Evolutionary conservation across 2,329 filamentous ascomycete species (phyloP).

Genomic region (Colletotrichum sp.): DNA sequence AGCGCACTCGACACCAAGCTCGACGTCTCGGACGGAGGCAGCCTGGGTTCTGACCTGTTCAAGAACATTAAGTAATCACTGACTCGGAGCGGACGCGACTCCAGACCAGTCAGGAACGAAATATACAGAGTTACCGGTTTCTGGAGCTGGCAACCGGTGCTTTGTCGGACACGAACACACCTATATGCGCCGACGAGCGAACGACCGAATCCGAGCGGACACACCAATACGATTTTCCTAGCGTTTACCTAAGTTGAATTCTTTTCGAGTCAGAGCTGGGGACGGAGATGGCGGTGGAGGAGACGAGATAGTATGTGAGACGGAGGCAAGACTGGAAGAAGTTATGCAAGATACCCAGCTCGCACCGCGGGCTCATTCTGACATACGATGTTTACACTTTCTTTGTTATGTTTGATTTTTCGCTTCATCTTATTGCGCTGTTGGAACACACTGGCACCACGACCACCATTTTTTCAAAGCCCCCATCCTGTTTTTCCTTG

Average conservation of each 20-base stretch:
- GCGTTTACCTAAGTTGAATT: constrained; percentile 24
- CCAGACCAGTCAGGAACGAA: not conserved
- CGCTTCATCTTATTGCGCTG: constrained; percentile 14
- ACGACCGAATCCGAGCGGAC: constrained; percentile 24
- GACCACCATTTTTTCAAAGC: not conserved
- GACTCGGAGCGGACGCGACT: not conserved
- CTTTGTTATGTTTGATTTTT: constrained; percentile 15
- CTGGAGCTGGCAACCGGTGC: constrained; percentile 15
- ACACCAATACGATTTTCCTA: constrained; percentile 23
- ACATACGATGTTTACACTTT: constrained; percentile 30
- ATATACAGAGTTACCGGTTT: constrained; percentile 1
- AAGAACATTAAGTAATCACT: constrained; percentile 59
- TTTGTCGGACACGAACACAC: constrained; percentile 8
- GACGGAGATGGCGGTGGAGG: constrained; percentile 17
- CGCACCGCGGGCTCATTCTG: constrained; percentile 39
- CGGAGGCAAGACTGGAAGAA: constrained; percentile 23
- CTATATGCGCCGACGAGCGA: constrained; percentile 22
- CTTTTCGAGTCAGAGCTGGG: constrained; percentile 26
- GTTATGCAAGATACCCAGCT: constrained; percentile 45
- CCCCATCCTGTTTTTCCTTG: not conserved
- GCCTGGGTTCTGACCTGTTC: constrained; percentile 59
- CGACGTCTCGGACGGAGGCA: constrained; percentile 47
- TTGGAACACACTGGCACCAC: constrained; percentile 6
- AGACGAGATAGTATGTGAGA: not conserved
- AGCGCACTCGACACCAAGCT: constrained; percentile 55